Base-by-base conservation (phyloP, 331 rosid species). In the Malus hybrid region DNA sequence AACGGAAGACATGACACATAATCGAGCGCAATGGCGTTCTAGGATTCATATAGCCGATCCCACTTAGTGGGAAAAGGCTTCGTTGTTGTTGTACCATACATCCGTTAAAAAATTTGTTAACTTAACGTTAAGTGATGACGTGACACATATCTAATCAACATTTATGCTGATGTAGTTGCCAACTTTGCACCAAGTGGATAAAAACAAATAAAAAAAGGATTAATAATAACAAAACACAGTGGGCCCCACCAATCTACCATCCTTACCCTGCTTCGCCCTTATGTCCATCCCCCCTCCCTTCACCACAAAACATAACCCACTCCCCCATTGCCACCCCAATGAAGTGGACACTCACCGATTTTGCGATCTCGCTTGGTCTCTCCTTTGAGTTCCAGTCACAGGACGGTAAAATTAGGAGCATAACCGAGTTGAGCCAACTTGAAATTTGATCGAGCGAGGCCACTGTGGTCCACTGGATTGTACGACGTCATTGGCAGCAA, bases 401-500 rank as follows among this genome's bases (percentile, higher is more conserved):
- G 27, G 93, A 94, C 75, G 97, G 97, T 0, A 92, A 94, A 90
- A 94, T 94, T 71, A 97, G 99, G 0, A 88, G 82, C 59, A 44
- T 94, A 5, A 83, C 85, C 27, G 90, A 90, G 6, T 79, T 80
- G 79, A 86, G 87, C 73, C 96, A 91, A 83, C 96, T 93, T 65
- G 93, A 86, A 0, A 84, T 87, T 16, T 34, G 90, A 11, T 73
- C 81, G 4, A 78, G 72, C 70, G 97, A 94, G 85, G 91, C 95
- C 0, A 73, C 78, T 2, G 95, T 92, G 22, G 97, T 92, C 27
- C 99, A 94, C 82, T 94, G 95, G 97, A 94, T 94, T 94, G 44
- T 94, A 94, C 72, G 96, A 94, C 76, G 84, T 94, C 42, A 94
- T 93, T 0, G 96, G 97, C 1, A 90, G 97, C 73, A 95, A 94